Evolutionary conservation across 805 yeast species (phyloP), one percentile per base, ranked within the genome.

Genomic region (Saccharomyces eubayanus): DNA sequence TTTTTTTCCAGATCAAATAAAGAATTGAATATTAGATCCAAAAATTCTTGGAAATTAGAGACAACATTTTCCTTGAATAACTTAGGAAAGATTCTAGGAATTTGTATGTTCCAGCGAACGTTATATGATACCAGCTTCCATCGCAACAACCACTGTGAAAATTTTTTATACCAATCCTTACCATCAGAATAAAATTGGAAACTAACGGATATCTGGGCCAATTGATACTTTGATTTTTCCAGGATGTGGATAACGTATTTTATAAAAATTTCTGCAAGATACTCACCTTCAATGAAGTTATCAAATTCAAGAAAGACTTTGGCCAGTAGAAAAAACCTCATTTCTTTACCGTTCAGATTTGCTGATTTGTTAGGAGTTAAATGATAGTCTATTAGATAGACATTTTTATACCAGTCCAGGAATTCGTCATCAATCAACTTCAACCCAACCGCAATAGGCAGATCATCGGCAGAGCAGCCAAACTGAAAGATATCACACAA

Each of bases 141-240:
- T 53, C 63, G 67, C 8, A 64, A 59, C 6, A 73, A 55, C 76
- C 76, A 73, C 20, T 62, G 51, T 0, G 74, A 57, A 45, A 74
- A 66, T 14, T 66, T 62, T 0, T 53, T 46, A 76, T 76, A 74
- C 69, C 69, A 67, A 9, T 45, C 53, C 1, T 28, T 28, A 1
- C 57, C 50, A 8, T 54, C 40, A 3, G 54, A 51, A 49, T 58
- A 53, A 51, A 62, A 59, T 50, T 61, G 64, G 51, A 71, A 68
- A 48, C 67, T 72, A 6, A 74, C 63, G 1, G 74, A 72, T 20
- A 72, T 56, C 51, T 73, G 76, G 2, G 69, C 71, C 27, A 64
- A 59, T 52, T 73, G 74, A 55, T 74, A 74, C 54, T 74, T 74
- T 24, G 72, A 66, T 48, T 67, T 72, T 52, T 74, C 77, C 45